Base-by-base conservation (phyloP, 1,284 basidiomycete species). In the Takashimella koratensis region DNA sequence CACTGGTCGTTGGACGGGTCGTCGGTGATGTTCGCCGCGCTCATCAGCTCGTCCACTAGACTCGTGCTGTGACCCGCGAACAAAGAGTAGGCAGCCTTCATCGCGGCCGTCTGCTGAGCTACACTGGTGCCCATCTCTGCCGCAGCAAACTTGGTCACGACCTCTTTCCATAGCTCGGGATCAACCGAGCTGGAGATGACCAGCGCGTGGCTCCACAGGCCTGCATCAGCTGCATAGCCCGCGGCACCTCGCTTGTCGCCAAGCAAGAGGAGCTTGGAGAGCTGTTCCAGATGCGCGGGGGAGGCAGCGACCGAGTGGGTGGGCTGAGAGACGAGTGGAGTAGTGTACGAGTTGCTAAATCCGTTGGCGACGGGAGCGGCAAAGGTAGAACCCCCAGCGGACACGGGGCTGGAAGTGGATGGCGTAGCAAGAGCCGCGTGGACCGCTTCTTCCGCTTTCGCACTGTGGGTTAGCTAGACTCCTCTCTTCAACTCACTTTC, bases 181-280 rank as follows among this genome's bases (percentile, higher is more conserved):
- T 95, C 95, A 48, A 98, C 83, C 52, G 89, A 88, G 67, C 90
- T 94, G 6, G 96, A 86, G 57, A 98, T 94, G 45, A 98, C 79
- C 82, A 98, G 85, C 1, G 96, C 96, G 73, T 99, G 96, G 1
- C 91, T 86, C 93, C 94, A 99, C 59, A 98, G 77, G 63, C 84
- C 86, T 70, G 93, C 83, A 56, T 92, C 86, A 24, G 92, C 80
- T 3, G 96, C 95, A 68, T 86, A 92, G 54, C 86, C 85, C 65
- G 91, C 92, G 0, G 96, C 96, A 59, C 87, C 84, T 23, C 84
- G 83, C 53, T 90, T 86, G 62, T 97, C 86, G 13, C 96, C 96
- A 44, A 84, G 81, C 6, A 92, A 75, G 11, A 97, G 80, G 52
- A 90, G 82, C 25, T 82, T 81, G 58, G 91, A 86, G 52, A 97